Evolutionary conservation across 352 stramenopile species (phyloP), one percentile per base, ranked within the genome.

Genomic region (Phytophthora cactorum): DNA sequence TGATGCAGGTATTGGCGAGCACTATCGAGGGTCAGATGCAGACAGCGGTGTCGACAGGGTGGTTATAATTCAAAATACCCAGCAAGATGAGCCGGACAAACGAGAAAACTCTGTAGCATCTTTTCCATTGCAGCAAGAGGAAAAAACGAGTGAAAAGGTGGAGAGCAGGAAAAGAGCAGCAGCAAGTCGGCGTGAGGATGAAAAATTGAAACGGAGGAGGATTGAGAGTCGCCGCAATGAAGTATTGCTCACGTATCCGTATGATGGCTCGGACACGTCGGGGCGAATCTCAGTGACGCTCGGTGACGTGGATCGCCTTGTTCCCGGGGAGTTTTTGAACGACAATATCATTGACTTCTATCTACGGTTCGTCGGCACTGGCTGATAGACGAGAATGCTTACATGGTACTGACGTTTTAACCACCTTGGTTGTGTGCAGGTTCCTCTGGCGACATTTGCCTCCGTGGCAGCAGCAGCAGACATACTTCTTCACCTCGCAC

Each of bases 401-500:
- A 41, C 39, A 61, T 6, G 43, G 8, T 12, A 55, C 22, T 68
- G 34, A 63, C 17, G 17, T 47, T 29, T 52, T 12, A 45, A 14
- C 25, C 71, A 8, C 38, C 17, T 55, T 17, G 38, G 17, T 43
- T 44, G 29, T 56, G 6, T 25, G 51, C 38, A 93, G 85, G 28
- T 93, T 90, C 52, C 52, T 90, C 11, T 92, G 82, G 84, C 77
- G 86, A 0, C 84, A 94, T 62, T 63, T 92, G 44, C 71, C 85
- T 31, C 14, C 64, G 14, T 87, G 76, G 76, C 84, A 92, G 41
- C 73, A 85, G 53, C 58, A 89, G 25, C 60, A 81, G 45, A 82
- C 93, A 28, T 95, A 98, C 63, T 95, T 98, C 61, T 99, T 98
- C 69, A 97, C 91, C 22, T 98, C 94, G 11, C 94, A 98, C 72